Conservation (phyloP, 306 rosid genomes). For the Rosa persica region DNA sequence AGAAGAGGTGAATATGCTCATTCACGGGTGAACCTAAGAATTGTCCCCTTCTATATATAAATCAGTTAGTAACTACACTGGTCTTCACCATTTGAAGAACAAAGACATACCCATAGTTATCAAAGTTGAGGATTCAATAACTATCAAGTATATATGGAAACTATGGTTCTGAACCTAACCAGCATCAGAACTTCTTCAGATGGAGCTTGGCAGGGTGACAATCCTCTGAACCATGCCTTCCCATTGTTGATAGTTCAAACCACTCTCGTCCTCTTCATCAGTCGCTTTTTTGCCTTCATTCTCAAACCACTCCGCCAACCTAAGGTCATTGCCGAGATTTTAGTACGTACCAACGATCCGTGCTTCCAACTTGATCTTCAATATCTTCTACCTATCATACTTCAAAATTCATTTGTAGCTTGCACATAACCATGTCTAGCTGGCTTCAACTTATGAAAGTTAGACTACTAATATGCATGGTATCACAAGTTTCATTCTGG, state of each 20-base stretch:
- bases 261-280: slow-evolving; percentile 40
- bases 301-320: slow-evolving; percentile 89
- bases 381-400: not conserved
- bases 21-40: too few relatives aligned
- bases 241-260: slow-evolving; percentile 68
- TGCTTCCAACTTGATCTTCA: not conserved
- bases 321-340: slow-evolving; percentile 78
- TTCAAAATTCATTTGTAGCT: not conserved
- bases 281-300: slow-evolving; percentile 58
- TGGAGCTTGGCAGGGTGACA: slow-evolving; percentile 89
- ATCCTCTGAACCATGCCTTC: slow-evolving; percentile 69
- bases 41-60: not conserved
- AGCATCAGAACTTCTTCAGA: slow-evolving; percentile 59
- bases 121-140: too few relatives aligned
- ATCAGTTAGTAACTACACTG: not conserved
- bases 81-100: not conserved
- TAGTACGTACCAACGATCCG: slow-evolving; percentile 30
- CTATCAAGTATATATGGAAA: not conserved
- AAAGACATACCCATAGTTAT: not conserved
- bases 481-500: not conserved
- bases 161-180: slow-evolving; percentile 43
- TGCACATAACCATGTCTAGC: not conserved
- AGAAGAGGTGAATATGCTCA: too few relatives aligned
- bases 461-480: not conserved
- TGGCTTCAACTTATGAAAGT: not conserved